Evolutionary conservation across 2,329 filamentous ascomycete genomes (phyloP), one percentile per base, ranked within the genome.

Genomic region (Ascochyta pisi): DNA sequence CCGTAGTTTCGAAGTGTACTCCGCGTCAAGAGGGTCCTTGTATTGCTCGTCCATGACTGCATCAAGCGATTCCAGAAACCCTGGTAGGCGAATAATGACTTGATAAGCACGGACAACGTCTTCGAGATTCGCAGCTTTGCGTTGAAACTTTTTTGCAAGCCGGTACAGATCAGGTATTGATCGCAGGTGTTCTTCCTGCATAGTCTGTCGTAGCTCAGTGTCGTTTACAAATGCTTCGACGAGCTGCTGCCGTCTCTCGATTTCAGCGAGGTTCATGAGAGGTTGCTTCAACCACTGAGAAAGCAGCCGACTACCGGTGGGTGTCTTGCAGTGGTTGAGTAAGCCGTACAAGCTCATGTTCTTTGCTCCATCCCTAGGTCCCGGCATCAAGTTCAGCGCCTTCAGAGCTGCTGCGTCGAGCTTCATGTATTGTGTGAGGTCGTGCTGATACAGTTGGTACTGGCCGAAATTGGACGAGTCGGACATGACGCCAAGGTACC

Each of bases 241-340:
- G 5, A 99, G 82, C 74, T 96, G 91, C 68, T 98, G 95, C 15
- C 95, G 86, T 73, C 89, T 90, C 76, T 96, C 89, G 48, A 99
- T 98, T 54, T 96, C 93, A 2, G 84, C 82, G 60, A 91, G 86
- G 78, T 85, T 91, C 95, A 99, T 99, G 35, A 99, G 79, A 0
- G 95, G 95, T 75, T 99, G 95, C 77, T 99, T 99, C 49, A 99
- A 81, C 95, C 95, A 99, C 73, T 99, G 96, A 1, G 94, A 89
- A 27, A 99, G 81, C 54, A 99, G 76, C 43, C 96, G 85, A 68
- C 93, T 96, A 13, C 95, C 95, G 1, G 96, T 88, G 0, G 95
- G 91, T 1, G 95, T 99, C 76, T 96, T 98, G 86, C 95, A 99
- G 76, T 98, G 93, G 68, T 99, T 98, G 38, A 99, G 82, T 16